Evolutionary conservation across 257 asterid genomes (phyloP).

Genomic region (Lithospermum erythrorhizon): DNA sequence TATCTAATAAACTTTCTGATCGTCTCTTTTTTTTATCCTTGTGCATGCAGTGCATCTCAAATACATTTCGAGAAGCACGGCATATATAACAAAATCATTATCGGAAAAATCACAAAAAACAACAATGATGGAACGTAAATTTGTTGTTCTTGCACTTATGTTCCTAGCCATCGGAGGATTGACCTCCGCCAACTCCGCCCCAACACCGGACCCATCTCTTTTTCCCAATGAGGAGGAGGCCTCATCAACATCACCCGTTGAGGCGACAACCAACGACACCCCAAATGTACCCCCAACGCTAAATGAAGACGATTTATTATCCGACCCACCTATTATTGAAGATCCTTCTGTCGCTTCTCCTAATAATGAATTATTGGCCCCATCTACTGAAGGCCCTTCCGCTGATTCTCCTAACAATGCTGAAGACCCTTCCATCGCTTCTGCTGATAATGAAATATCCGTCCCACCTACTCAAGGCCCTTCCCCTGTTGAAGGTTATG

Average conservation of each 20-base stretch:
- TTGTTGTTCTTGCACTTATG: slow-evolving; percentile 30
- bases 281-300: slow-evolving; percentile 11
- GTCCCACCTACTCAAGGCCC: slow-evolving; percentile 3
- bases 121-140: slow-evolving; percentile 43
- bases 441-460: background rate
- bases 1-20: too few relatives aligned
- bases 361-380: background rate
- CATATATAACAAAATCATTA: too few relatives aligned
- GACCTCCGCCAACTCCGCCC: slow-evolving; percentile 37
- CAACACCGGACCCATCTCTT: slow-evolving; percentile 9
- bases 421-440: slow-evolving; percentile 8
- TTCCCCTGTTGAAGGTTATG: background rate
- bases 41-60: too few relatives aligned
- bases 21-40: too few relatives aligned
- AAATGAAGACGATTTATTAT: background rate
- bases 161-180: slow-evolving; percentile 34
- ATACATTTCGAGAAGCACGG: too few relatives aligned
- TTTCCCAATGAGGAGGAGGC: too few relatives aligned
- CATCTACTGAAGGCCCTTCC: slow-evolving; percentile 6
- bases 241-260: background rate
- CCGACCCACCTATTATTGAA: background rate
- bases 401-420: too few relatives aligned
- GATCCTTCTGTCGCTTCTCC: slow-evolving; percentile 5
- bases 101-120: background rate
- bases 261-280: background rate